A percentile compares a stretch with the other conserved stretches of the same genome.
Conservation (phyloP, 2,329 filamentous ascomycete genomes). For the Colletotrichum australisinense region DNA sequence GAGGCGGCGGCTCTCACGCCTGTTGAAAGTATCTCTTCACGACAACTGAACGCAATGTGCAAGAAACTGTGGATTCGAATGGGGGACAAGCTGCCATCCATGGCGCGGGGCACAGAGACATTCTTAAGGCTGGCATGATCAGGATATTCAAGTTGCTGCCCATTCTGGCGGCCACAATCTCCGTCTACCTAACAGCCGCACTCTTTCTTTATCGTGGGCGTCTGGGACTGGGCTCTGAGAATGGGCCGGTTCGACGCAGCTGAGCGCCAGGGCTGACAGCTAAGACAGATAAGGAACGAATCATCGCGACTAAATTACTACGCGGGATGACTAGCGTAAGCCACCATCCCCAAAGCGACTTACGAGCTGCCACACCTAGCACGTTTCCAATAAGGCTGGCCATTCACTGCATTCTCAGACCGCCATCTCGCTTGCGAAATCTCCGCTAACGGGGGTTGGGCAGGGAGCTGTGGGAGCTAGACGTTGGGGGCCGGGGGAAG, state of each 20-base stretch:
- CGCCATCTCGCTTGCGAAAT: constrained; percentile 5
- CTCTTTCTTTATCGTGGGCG: not conserved
- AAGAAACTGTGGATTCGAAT: not conserved
- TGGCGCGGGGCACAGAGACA: not conserved
- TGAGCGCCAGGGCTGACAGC: constrained; percentile 26
- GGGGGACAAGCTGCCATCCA: not conserved
- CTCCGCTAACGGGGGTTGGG: not conserved
- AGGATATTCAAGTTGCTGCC: not conserved
- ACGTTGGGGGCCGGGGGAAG: not conserved
- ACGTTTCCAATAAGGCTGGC: constrained; percentile 3
- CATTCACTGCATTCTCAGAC: not conserved
- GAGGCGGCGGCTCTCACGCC: not conserved
- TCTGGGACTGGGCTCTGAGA: not conserved
- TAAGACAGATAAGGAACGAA: constrained; percentile 12
- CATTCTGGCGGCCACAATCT: not conserved
- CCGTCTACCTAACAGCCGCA: constrained; percentile 1
- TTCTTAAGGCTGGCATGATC: constrained; percentile 1
- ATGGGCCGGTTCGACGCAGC: not conserved
- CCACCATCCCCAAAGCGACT: constrained; percentile 4
- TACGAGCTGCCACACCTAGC: not conserved
- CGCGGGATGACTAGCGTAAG: constrained; percentile 2
- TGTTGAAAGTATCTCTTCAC: not conserved
- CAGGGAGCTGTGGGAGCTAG: not conserved
- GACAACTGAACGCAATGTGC: not conserved
- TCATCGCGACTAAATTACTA: not conserved